Base-by-base conservation (phyloP, 2,329 filamentous ascomycete genomes). In the Fusarium veterinarium region DNA sequence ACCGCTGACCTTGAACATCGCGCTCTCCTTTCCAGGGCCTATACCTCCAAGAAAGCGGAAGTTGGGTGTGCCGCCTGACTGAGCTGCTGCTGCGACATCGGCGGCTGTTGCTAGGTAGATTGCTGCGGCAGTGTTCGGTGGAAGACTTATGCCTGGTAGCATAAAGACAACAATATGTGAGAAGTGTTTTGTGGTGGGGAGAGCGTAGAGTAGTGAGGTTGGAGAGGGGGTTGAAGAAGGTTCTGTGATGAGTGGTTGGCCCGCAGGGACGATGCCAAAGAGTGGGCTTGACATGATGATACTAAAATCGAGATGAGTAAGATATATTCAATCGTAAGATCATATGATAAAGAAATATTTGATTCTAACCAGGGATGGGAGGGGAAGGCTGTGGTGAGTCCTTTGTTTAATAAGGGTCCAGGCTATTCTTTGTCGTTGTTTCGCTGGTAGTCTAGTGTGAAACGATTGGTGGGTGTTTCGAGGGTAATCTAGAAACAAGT, bases 1-100 rank as follows among this genome's bases (percentile, higher is more conserved):
- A 53, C 85, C 87, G n/a, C 62, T 74, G 72, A 97, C 85, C 80
- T 93, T 95, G 86, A 98, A 98, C 64, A 98, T 93, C 40, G 95
- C 94, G 74, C 92, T 95, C 76, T 96, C 95, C 79, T 98, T 98
- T 63, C 95, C 94, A 40, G 93, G 91, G 3, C 93, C 95, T 62
- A 99, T 91, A 53, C 92, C 96, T 71, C 97, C 96, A 8, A 98
- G 90, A 77, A 99, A 94, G 67, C 88, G 91, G 84, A 97, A 97
- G 51, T 91, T 89, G 2, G 88, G 84, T 6, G 80, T 76, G 44
- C 81, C 82, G 40, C 84, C 85, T 8, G 83, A 80, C 6, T 81
- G 72, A 19, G 82, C 80, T 2, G 82, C 81, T 10, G 79, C 74
- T 37, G 84, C 80, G 53, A 84, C 80, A 74, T 81, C 60, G 83